Evolutionary conservation across 192 early-diverging fungal species (phyloP), one percentile per base, ranked within the genome.

Genomic region (Gigaspora rosea): DNA sequence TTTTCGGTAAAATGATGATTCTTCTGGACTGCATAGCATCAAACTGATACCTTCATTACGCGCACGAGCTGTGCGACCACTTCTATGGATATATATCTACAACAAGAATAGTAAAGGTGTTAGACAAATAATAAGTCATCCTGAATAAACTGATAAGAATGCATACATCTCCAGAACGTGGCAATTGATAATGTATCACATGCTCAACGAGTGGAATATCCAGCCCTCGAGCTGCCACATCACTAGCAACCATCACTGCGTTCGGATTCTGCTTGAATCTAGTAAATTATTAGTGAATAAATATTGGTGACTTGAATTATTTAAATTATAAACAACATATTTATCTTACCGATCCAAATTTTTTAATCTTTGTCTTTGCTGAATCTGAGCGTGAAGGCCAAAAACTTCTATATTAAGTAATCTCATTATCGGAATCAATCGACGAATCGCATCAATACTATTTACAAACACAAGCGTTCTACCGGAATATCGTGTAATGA

Each of bases 381-480:
- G 95, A 94, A 99, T 95, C 82, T 97, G 94, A 7, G 95, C 95
- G 76, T 99, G 97, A 35, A 99, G 85, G 0, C 91, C 92, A 78
- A 95, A 85, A 8, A 91, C 95, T 27, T 91, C 85, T 9, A 96
- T 73, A 2, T 85, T 72, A 36, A 97, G 84, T 41, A 95, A 81
- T 48, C 88, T 89, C 80, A 97, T 89, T 46, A 96, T 89, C 15
- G 95, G 94, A 15, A 94, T 86, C 75, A 97, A 86, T 51, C 96
- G 90, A 33, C 95, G 92, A 72, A 97, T 94, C 20, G 92, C 86
- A 79, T 97, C 95, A 67, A 99, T 99, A 79, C 91, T 92, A 88
- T 97, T 98, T 70, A 96, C 95, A 89, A 99, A 99, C 54, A 98
- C 89, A 20, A 99, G 84, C 6, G 95, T 97, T 56, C 94, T 92